Conservation (phyloP, 2,329 filamentous ascomycete genomes). For the Neoascochyta sp. region DNA sequence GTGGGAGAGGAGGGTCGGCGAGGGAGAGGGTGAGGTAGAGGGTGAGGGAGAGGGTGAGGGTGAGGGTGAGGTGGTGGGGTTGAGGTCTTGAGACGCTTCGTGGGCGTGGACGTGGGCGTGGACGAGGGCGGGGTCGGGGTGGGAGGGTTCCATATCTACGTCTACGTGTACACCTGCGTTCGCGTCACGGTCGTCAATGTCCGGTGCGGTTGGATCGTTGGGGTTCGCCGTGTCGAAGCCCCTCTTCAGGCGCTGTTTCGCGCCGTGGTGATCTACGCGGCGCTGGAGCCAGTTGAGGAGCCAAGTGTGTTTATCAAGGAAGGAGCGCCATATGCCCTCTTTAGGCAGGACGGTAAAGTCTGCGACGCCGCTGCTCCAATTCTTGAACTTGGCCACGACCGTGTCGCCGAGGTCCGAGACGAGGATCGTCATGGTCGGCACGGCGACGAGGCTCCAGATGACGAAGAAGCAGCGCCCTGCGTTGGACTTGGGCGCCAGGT, state of each 20-base stretch:
- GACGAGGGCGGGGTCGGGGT: conserved; percentile 9
- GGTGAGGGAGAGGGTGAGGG: too few relatives aligned
- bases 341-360: conserved; percentile 65
- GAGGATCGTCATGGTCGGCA: conserved; percentile 84
- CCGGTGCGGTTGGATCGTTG: conserved; percentile 8
- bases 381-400: conserved; percentile 64
- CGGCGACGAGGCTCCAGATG: conserved; percentile 82
- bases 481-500: conserved; percentile 71
- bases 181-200: background rate
- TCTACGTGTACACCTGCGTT: conserved; percentile 9
- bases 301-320: conserved; percentile 49
- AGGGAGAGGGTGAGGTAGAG: too few relatives aligned
- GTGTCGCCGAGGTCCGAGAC: conserved; percentile 64
- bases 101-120: too few relatives aligned
- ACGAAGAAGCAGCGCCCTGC: conserved; percentile 82
- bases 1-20: conserved; percentile 57
- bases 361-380: conserved; percentile 57
- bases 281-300: conserved; percentile 35
- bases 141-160: conserved; percentile 6
- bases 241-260: conserved; percentile 42
- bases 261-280: conserved; percentile 35
- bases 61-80: conserved; percentile 43
- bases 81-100: conserved; percentile 29
- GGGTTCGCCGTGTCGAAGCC: conserved; percentile 46
- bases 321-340: conserved; percentile 52